phyloP scores from a whole-genome alignment of 139 green algal species.

The Micractinium sp. region DNA sequence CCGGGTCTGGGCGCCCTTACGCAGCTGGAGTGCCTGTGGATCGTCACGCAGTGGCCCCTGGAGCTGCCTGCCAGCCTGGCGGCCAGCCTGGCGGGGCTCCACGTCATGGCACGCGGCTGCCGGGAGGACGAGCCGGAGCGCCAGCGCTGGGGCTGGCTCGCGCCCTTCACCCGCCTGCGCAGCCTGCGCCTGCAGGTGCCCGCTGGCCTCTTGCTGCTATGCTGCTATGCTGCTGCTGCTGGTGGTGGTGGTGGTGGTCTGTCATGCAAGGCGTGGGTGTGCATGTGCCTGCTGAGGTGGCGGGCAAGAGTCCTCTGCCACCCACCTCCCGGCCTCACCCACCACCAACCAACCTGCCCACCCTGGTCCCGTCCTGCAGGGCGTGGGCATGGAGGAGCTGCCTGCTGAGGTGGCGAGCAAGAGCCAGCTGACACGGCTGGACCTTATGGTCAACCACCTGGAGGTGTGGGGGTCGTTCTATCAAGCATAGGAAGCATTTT shows the following conservation, averaged over 20 bases:
- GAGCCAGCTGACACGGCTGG: slow-evolving; percentile 8
- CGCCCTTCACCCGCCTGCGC: background rate
- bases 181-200: slow-evolving; percentile 11
- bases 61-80: slow-evolving; percentile 14
- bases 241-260: background rate
- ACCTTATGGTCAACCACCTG: slow-evolving; percentile 12
- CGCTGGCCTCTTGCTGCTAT: background rate
- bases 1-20: background rate
- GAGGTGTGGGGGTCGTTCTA: background rate
- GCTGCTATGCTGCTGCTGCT: background rate
- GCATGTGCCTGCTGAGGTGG: too few relatives aligned
- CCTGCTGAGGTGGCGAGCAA: background rate
- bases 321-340: too few relatives aligned
- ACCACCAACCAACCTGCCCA: background rate
- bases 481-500: too few relatives aligned
- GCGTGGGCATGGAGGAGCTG: background rate
- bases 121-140: background rate
- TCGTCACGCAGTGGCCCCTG: slow-evolving; percentile 1
- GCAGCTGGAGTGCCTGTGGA: slow-evolving; percentile 5
- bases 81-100: background rate
- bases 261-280: too few relatives aligned
- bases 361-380: background rate
- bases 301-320: too few relatives aligned
- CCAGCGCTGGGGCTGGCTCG: slow-evolving; percentile 20
- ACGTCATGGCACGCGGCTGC: background rate